Evolutionary conservation across 192 early-diverging fungal genomes (phyloP), one percentile per base, ranked within the genome.

Genomic region (Dissophora globulifera): DNA sequence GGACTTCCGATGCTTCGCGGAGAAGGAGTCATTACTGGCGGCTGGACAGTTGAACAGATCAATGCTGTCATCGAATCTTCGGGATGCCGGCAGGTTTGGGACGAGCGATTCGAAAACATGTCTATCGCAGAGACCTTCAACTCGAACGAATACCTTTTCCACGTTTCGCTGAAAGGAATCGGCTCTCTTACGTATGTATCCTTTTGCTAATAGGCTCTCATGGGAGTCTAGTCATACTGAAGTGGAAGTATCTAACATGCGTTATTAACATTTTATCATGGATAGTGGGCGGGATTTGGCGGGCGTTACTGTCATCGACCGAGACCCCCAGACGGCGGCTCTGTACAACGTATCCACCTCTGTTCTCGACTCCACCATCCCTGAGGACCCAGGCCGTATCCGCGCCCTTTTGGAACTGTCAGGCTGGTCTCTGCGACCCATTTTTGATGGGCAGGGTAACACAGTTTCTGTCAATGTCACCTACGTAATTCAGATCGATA

Each of bases 31-130:
- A 80, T 88, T 48, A 51, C 66, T 20, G 82, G 83, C 50, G 72
- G 67, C 2, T 88, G 79, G 83, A 82, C 80, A 20, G 80, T 83
- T 2, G 83, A 86, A 42, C 84, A 88, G 42, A 69, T 86, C 20
- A 83, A 82, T 30, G 79, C 84, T 3, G 75, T 81, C 10, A 78
- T 84, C 12, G 74, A 82, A 16, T 80, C 75, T 42, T 72, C 81
- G 22, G 83, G 81, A 17, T 61, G 80, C 17, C 69, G 86, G 30
- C 79, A 84, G 60, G 30, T 79, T n/a, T 86, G 86, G 86, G 86
- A 88, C 53, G 70, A 80, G 8, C 69, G 75, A 2, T 86, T 83
- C 32, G 81, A 83, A 23, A 79, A 80, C 7, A 79, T 85, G 17
- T 61, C 71, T 9, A 67, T 81, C 17, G 56, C 83, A 0, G 83